These are phyloP conservation scores for Aristolochia fimbriata DNA, from an alignment of 164 flowering plant species.

Conservation along the genomic window DNA sequence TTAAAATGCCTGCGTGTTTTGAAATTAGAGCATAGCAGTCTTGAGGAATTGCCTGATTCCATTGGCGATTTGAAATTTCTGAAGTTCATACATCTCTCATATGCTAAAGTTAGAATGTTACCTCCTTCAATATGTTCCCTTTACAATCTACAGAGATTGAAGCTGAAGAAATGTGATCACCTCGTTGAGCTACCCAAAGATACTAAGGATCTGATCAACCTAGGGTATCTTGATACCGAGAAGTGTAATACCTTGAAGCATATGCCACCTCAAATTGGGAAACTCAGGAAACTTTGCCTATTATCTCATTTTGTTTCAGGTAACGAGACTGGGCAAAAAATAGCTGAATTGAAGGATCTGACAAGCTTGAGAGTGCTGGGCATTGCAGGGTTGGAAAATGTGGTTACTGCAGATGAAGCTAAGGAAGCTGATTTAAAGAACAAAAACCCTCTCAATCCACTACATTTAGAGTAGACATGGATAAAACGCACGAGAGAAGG, in stretches of 20 bases:
- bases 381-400: conserved; percentile 29
- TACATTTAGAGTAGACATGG: conserved; percentile 20
- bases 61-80: conserved; percentile 17
- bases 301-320: conserved; percentile 22
- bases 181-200: conserved; percentile 13
- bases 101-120: conserved; percentile 10
- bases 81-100: conserved; percentile 20
- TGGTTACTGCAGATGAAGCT: conserved; percentile 16
- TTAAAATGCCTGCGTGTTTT: conserved; percentile 3
- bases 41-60: conserved; percentile 4
- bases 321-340: conserved; percentile 7
- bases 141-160: conserved; percentile 24
- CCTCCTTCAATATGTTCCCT: conserved; percentile 19
- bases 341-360: conserved; percentile 20
- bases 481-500: background rate
- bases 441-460: conserved; percentile 16
- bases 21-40: conserved; percentile 2
- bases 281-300: conserved; percentile 15
- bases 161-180: conserved; percentile 7
- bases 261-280: conserved; percentile 23
- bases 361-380: conserved; percentile 14
- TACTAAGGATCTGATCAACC: conserved; percentile 10
- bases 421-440: conserved; percentile 15
- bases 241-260: background rate
- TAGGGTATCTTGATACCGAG: conserved; percentile 16